Base-by-base conservation (phyloP, 495 filamentous ascomycete species). In the Jackrogersella multiformis region DNA sequence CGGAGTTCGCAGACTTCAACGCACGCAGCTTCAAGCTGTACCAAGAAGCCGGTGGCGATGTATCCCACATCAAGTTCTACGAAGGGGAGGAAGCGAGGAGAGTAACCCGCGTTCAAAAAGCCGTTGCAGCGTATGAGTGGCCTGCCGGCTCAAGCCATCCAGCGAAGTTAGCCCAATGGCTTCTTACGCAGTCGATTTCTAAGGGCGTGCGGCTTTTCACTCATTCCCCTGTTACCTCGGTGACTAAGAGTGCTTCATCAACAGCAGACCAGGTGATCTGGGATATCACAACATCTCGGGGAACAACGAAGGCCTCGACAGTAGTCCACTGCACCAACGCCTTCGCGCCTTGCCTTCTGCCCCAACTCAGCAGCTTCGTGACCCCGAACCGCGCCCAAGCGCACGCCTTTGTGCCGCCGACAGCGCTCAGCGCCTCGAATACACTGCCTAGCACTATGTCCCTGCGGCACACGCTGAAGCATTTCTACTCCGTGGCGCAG, bases 321-420 rank as follows among this genome's bases (percentile, higher is more conserved):
- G 69, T 75, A 7, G 36, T 75, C 12, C 73, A 75, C 53, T 75
- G 71, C 62, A 75, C 71, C 4, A 75, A 75, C 24, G 73, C 73
- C 0, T 72, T 73, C 36, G 71, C 71, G 24, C 51, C 71, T 4
- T 53, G 67, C 41, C 68, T 75, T 4, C 51, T 75, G 13, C 73
- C 73, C 1, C 60, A 70, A 32, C 56, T 75, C 10, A 20, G 56
- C 21, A 16, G 15, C 12, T 60, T 68, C 38, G 38, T 73, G 0
- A 69, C 68, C 0, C 65, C 73, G 20, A 73, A 74, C 28, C 66
- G 69, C 10, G 73, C 71, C 0, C 73, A 75, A 28, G 73, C 73
- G 1, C 71, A 73, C 24, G 68, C 71, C 5, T 61, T 75, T 28
- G 67, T 73, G 15, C 70, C 73, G 0, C 68, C 71, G 15, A 21